Base-by-base conservation (phyloP, 2,329 filamentous ascomycete genomes). In the Pleomassaria siparia region DNA sequence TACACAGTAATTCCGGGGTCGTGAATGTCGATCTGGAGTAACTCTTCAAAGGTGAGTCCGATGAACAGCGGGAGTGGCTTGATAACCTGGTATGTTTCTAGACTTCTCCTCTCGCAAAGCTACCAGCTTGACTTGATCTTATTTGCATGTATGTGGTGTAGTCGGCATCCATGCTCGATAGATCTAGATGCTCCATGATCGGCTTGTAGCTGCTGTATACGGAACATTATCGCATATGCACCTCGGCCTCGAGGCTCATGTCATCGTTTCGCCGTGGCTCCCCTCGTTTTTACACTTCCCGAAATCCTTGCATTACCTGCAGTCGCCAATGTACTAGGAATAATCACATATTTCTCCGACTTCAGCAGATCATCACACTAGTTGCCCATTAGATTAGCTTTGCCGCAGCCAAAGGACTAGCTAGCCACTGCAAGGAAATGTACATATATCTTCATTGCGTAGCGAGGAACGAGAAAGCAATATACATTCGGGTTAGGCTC, bases 31-130 rank as follows among this genome's bases (percentile, higher is more conserved):
- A 44, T 49, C 46, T 35, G 25, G 35, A 28, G 26, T n/a, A 42
- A 42, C 30, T 41, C 18, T 13, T 44, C 4, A 35, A 16, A 35
- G 6, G 7, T n/a, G 20, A 15, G 35, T 20, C 40, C 22, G 9
- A 22, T 47, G 35, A 48, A 16, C 10, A 29, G 15, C 51, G 51
- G 51, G 24, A 43, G 51, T 54, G 51, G 51, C 51, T 48, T 30
- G 28, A 26, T 26, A 26, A 8, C 28, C 28, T 30, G 28, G 28
- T n/a, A n/a, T n/a, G 8, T 9, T 4, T 16, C 32, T 35, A 18
- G 15, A 35, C 11, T 35, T 20, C 20, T 35, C 32, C 15, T 35
- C 16, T 35, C 4, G 13, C 32, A 35, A 35, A 16, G 32, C 32
- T 11, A 20, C 28, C 7, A 26, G 25, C 12, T n/a, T n/a, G n/a